phyloP scores from a whole-genome alignment of 495 filamentous ascomycete genomes.

The Penicillium coffeae region DNA sequence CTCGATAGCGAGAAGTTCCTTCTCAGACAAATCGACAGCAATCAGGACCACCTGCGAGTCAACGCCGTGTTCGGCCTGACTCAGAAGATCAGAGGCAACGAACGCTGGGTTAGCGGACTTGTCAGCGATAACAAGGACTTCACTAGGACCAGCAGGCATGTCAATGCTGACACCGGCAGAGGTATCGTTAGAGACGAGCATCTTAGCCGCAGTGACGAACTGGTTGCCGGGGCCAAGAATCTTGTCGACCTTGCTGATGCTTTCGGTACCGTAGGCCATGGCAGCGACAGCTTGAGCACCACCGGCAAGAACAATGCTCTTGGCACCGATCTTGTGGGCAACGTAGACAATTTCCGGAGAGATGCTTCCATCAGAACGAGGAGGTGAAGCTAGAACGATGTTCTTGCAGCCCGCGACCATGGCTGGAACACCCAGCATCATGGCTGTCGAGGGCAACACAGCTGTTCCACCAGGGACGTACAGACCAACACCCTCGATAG shows the following conservation, averaged over 20 bases:
- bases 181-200: conserved; percentile 94
- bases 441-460: conserved; percentile 88
- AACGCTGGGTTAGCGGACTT: conserved; percentile 85
- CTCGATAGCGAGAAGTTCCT: conserved; percentile 73
- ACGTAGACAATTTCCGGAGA: conserved; percentile 97
- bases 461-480: conserved; percentile 96
- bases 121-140: conserved; percentile 96
- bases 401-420: conserved; percentile 97
- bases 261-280: conserved; percentile 66
- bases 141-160: conserved; percentile 96
- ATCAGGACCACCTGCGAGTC: conserved; percentile 95
- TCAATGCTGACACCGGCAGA: conserved; percentile 93
- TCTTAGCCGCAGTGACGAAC: conserved; percentile 97
- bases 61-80: conserved; percentile 93
- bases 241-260: conserved; percentile 94
- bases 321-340: conserved; percentile 95
- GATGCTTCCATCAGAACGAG: conserved; percentile 81
- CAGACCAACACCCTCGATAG: conserved; percentile 90
- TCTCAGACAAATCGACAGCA: conserved; percentile 71
- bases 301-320: conserved; percentile 90
- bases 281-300: conserved; percentile 90
- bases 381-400: conserved; percentile 90
- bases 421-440: conserved; percentile 96
- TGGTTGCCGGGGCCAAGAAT: conserved; percentile 97
- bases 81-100: conserved; percentile 89